phyloP scores from a whole-genome alignment of 208 protist genomes.

The Plasmodiophora brassicae region DNA sequence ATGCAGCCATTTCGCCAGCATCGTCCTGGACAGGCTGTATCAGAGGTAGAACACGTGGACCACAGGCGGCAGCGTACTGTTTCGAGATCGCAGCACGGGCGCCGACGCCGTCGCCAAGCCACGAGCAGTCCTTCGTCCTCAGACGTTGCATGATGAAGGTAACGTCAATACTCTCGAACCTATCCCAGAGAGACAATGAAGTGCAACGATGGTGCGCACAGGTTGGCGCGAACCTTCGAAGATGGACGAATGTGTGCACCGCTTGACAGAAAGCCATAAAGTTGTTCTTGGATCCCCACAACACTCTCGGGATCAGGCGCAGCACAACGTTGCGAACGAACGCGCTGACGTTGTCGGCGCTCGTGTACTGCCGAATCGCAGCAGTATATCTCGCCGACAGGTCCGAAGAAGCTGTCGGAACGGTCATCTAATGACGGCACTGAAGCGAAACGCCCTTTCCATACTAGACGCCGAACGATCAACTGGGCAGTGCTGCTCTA shows the following conservation, averaged over 20 bases:
- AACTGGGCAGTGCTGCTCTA: too few species aligned
- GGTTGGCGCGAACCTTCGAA: neutral
- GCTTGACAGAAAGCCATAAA: neutral
- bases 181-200: neutral
- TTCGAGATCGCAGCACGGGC: neutral
- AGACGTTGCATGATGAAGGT: neutral
- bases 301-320: neutral
- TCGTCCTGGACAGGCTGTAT: neutral
- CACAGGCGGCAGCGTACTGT: neutral
- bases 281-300: neutral
- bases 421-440: too few species aligned
- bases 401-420: too few species aligned
- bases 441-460: too few species aligned
- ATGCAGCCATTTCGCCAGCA: neutral
- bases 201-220: neutral
- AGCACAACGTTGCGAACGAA: neutral
- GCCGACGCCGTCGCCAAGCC: neutral
- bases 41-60: neutral
- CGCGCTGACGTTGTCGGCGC: neutral
- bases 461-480: too few species aligned
- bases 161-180: neutral
- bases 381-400: too few species aligned
- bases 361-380: conserved; percentile 8
- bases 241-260: neutral
- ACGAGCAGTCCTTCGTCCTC: neutral